Conservation (phyloP, 306 rosid genomes). For the Senna siamea region DNA sequence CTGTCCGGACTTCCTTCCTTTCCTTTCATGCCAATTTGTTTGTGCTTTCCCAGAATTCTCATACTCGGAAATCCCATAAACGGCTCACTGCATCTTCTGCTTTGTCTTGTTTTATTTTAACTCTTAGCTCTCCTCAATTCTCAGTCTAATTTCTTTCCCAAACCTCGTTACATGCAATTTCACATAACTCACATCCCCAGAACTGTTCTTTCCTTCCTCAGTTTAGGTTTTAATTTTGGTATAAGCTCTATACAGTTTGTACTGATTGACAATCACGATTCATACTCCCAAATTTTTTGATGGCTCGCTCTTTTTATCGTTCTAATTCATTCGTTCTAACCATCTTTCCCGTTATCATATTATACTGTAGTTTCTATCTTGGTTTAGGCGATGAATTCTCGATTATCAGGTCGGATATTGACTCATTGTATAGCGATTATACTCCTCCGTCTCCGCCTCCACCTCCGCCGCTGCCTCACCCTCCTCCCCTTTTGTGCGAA, state of each 20-base stretch:
- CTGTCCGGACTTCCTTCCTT: not conserved
- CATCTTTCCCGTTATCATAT: conserved; percentile 27
- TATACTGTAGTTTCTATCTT: conserved; percentile 14
- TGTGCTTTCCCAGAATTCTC: not conserved
- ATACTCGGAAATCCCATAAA: not conserved
- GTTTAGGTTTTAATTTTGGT: not conserved
- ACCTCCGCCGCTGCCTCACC: conserved; percentile 78
- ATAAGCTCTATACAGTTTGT: not conserved
- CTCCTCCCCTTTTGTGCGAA: conserved; percentile 73
- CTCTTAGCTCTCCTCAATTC: not conserved
- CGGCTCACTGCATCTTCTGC: not conserved
- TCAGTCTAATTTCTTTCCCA: not conserved
- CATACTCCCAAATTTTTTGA: conserved; percentile 32
- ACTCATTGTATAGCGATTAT: conserved; percentile 65
- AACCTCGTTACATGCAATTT: not conserved
- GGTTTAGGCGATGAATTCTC: conserved; percentile 45
- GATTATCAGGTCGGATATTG: conserved; percentile 45
- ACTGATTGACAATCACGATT: conserved; percentile 6
- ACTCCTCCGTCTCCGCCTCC: conserved; percentile 88
- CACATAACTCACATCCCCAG: not conserved
- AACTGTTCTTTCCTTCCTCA: not conserved
- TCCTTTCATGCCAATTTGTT: not conserved
- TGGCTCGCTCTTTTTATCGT: conserved; percentile 40
- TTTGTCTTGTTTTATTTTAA: too few species aligned
- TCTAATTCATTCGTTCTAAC: conserved; percentile 30